A percentile compares a stretch with the other conserved stretches of the same genome.
These are phyloP conservation scores for Gonium pectorale DNA, from an alignment of 139 green algal genomes.

Conservation along the genomic window DNA sequence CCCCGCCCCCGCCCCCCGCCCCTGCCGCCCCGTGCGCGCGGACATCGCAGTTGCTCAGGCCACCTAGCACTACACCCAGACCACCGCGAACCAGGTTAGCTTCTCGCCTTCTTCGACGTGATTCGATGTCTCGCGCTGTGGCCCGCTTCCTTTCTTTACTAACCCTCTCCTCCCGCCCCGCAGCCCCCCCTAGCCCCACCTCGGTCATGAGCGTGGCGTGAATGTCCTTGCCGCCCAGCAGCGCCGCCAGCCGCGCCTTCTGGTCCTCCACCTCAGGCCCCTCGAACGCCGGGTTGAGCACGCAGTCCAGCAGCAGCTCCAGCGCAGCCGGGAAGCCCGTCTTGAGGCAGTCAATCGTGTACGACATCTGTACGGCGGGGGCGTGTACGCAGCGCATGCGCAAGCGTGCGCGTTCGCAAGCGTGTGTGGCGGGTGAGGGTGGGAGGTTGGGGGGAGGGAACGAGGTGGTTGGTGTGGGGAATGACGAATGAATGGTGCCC, in stretches of 20 bases:
- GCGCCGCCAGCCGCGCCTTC: slow-evolving; percentile 54
- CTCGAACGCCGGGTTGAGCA: slow-evolving; percentile 82
- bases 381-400: neutral
- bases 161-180: neutral
- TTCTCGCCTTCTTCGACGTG: too few relatives aligned
- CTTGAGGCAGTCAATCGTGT: slow-evolving; percentile 91
- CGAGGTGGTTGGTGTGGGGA: neutral
- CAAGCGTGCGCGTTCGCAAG: neutral
- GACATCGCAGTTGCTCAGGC: too few relatives aligned
- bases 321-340: slow-evolving; percentile 83
- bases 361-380: slow-evolving; percentile 84
- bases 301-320: slow-evolving; percentile 91
- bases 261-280: slow-evolving; percentile 65
- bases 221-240: slow-evolving; percentile 62
- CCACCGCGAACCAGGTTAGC: too few relatives aligned
- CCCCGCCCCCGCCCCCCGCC: too few relatives aligned
- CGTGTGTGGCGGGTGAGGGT: neutral
- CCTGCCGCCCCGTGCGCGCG: too few relatives aligned
- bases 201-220: slow-evolving; percentile 67
- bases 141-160: too few relatives aligned
- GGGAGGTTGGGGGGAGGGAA: neutral
- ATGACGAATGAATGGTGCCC: too few relatives aligned
- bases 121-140: too few relatives aligned
- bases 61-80: too few relatives aligned
- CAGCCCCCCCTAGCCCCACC: slow-evolving; percentile 24